Evolutionary conservation across 495 filamentous ascomycete species (phyloP).

Genomic region (Penicillium flavigenum): DNA sequence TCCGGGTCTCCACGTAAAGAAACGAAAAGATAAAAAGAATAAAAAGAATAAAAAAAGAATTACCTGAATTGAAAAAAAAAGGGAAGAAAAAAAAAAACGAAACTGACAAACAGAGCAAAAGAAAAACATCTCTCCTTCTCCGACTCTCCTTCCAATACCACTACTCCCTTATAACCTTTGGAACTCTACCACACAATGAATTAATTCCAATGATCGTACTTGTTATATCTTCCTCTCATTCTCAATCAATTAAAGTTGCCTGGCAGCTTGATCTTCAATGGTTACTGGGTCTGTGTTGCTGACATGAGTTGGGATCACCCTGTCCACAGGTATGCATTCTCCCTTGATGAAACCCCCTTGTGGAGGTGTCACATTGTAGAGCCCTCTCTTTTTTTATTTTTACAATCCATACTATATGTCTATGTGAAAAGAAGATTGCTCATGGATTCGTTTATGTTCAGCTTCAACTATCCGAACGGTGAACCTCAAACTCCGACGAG

Average conservation of each 20-base stretch:
- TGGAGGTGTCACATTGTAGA: constrained; percentile 22
- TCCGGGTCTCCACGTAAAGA: constrained; percentile 24
- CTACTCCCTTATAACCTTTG: constrained; percentile 3
- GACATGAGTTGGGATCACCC: constrained; percentile 76
- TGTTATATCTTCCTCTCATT: constrained; percentile 23
- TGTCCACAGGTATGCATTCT: constrained; percentile 63
- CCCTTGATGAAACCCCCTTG: constrained; percentile 15
- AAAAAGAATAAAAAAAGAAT: constrained; percentile 10
- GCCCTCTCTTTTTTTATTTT: constrained; percentile 6
- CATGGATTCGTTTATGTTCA: constrained; percentile 45
- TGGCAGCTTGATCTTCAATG: constrained; percentile 43
- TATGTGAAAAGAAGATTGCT: constrained; percentile 18
- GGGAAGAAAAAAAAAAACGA: constrained; percentile 7
- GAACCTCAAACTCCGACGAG: constrained; percentile 75
- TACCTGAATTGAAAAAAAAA: constrained; percentile 14
- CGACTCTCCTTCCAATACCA: constrained; percentile 7
- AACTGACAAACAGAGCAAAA: constrained; percentile 45
- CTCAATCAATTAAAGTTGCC: constrained; percentile 36
- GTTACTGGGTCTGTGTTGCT: constrained; percentile 46
- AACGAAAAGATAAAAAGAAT: constrained; percentile 13
- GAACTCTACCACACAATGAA: neutral
- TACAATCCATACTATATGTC: neutral
- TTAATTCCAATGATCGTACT: constrained; percentile 2
- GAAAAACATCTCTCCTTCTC: constrained; percentile 36
- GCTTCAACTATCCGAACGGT: constrained; percentile 76